Base-by-base conservation (phyloP, 306 rosid species). In the Pachyrhizus erosus region DNA sequence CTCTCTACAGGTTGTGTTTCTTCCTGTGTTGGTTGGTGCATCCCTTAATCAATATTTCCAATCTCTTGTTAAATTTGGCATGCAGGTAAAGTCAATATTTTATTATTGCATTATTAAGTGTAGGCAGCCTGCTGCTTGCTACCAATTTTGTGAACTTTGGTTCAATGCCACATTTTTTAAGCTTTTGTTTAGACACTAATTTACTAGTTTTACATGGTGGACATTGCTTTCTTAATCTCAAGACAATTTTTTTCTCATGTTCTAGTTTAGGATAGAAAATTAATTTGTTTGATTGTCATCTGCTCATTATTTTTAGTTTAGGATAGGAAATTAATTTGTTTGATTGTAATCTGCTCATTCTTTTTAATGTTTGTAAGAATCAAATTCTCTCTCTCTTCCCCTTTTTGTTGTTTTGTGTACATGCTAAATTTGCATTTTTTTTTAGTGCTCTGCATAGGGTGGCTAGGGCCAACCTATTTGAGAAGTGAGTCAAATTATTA, bases 21-120 rank as follows among this genome's bases (percentile, higher is more conserved):
- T 92, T 72, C 97, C 98, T 11, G 93, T 91, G 5, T 42, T 94
- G 60, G 91, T 70, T 11, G 97, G 97, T 75, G 94, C 97, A 27
- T 86, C 92, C 78, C 86, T 94, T 71, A 94, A 94, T 79, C 94
- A 90, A 76, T 90, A 88, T 82, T 90, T 92, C 89, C 89, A 90
- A 51, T 87, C 92, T 73, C 85, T 92, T 58, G 93, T 94, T 83
- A 88, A 82, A 67, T 73, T 92, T 42, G 97, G 97, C 90, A 92
- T 92, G 97, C 97, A 92, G 97, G 97, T 91, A 51, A 84, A 77
- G 58, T 42, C 31, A 17, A 27, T 29, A 12, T 26, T 60, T 60
- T 60, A 26, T 60, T 2, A 14, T 29, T 27, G 21, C 21, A 5
- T 62, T 6, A 62, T 27, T 68, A 31, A 58, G 26, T 33, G 55